A percentile compares a stretch with the other conserved stretches of the same genome.
phyloP scores from a whole-genome alignment of 176 grass and related monocot genomes.

The Alopecurus myosuroides region DNA sequence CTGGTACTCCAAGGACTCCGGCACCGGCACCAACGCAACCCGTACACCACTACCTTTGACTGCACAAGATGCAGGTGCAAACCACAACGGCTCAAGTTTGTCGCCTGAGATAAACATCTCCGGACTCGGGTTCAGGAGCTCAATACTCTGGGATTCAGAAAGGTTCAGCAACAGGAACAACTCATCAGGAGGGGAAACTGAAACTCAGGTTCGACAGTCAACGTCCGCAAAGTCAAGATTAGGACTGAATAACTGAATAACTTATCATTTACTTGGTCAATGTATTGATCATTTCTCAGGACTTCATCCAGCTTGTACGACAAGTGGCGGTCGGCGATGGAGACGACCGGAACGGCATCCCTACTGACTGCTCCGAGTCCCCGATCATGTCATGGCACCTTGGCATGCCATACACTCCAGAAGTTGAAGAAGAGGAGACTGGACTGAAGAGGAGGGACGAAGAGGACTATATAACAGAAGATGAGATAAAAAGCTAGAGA shows the following conservation, averaged over 20 bases:
- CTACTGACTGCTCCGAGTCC: slow-evolving; percentile 46
- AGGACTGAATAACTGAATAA: no score
- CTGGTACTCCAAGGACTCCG: slow-evolving; percentile 37
- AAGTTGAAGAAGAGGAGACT: neutral
- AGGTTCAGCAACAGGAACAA: neutral
- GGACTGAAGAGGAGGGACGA: neutral
- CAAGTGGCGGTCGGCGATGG: slow-evolving; percentile 4
- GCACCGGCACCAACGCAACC: neutral
- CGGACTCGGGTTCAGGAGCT: slow-evolving; percentile 43
- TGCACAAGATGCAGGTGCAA: no score
- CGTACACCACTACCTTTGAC: neutral
- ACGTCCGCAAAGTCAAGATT: no score
- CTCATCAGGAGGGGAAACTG: slow-evolving; percentile 15
- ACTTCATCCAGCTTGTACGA: slow-evolving; percentile 42
- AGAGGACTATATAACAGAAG: neutral
- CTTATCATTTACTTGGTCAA: no score
- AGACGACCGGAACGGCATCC: slow-evolving; percentile 23
- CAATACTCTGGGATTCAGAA: slow-evolving; percentile 58
- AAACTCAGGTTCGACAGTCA: no score
- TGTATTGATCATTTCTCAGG: slow-evolving; percentile 31
- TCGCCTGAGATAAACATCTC: no score
- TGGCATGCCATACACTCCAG: slow-evolving; percentile 32
- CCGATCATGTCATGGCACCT: slow-evolving; percentile 51
- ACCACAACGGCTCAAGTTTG: no score
- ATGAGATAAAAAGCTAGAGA: neutral